phyloP scores from a whole-genome alignment of 257 asterid genomes.

The Jasminum sambac region DNA sequence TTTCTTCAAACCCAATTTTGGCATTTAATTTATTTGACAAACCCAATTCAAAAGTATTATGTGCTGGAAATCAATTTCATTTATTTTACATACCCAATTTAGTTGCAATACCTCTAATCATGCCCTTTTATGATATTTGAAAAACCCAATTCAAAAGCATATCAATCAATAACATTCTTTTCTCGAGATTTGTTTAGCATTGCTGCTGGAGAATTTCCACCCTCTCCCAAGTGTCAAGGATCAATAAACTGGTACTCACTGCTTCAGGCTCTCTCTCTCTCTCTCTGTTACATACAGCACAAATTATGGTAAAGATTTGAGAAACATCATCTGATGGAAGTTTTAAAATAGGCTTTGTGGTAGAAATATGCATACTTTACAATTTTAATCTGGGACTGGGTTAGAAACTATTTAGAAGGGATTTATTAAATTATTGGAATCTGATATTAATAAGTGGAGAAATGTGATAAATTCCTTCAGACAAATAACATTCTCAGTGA shows the following conservation, averaged over 20 bases:
- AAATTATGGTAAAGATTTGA: not conserved
- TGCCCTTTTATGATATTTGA: too few species aligned
- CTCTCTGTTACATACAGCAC: not conserved
- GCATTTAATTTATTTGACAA: too few species aligned
- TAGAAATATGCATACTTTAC: not conserved
- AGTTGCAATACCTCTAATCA: too few species aligned
- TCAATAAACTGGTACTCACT: not conserved
- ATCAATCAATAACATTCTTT: too few species aligned
- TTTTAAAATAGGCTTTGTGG: not conserved
- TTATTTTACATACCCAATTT: too few species aligned
- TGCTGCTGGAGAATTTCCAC: not conserved
- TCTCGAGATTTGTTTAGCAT: too few species aligned
- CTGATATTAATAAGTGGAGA: not conserved
- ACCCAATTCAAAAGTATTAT: too few species aligned
- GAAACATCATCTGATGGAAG: not conserved
- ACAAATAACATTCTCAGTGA: too few species aligned
- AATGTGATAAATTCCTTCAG: not conserved
- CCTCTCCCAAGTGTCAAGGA: not conserved
- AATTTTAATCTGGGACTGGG: not conserved
- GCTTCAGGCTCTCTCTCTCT: slow-evolving; percentile 1
- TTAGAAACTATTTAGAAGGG: not conserved
- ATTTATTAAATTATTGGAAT: not conserved
- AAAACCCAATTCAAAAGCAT: too few species aligned
- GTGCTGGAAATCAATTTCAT: too few species aligned
- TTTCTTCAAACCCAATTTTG: too few species aligned